Conservation (phyloP, 306 rosid genomes). For the Abrus pulchellus region DNA sequence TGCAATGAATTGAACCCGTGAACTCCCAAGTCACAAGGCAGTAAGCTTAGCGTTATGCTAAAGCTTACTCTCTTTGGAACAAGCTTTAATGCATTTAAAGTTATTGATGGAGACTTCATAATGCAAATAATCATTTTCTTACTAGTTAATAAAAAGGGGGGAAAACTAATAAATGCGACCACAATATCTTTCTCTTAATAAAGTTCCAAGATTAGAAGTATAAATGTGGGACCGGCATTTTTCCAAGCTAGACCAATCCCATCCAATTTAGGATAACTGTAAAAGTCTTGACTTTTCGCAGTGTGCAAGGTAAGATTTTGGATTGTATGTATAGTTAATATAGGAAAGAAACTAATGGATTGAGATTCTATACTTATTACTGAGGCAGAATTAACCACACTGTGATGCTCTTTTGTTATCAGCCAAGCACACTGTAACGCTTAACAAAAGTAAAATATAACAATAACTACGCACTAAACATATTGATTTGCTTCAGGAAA, state of each 20-base stretch:
- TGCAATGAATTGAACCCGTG: conserved; percentile 1
- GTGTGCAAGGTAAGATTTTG: conserved; percentile 34
- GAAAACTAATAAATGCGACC: conserved; percentile 9
- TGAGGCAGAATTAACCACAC: conserved; percentile 2
- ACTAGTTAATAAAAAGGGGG: conserved; percentile 14
- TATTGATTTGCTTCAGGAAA: conserved; percentile 18
- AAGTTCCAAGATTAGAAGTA: conserved; percentile 5
- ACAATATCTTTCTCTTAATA: not conserved
- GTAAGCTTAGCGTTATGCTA: not conserved
- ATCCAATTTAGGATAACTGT: conserved; percentile 17
- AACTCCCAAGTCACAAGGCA: conserved; percentile 6
- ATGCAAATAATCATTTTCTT: conserved; percentile 14
- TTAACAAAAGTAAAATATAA: conserved; percentile 23
- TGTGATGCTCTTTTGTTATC: too few relatives aligned
- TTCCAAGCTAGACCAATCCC: not conserved
- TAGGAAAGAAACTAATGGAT: conserved; percentile 42
- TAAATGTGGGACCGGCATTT: not conserved
- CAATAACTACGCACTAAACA: conserved; percentile 24
- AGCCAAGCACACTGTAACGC: not conserved
- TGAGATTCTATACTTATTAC: conserved; percentile 26
- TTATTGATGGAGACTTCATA: conserved; percentile 41
- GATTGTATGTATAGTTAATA: conserved; percentile 30
- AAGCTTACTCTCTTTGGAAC: conserved; percentile 8
- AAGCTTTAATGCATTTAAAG: conserved; percentile 26
- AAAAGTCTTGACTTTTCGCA: conserved; percentile 26